Conservation (phyloP, 306 rosid genomes). For the Cucurbita ficifolia region DNA sequence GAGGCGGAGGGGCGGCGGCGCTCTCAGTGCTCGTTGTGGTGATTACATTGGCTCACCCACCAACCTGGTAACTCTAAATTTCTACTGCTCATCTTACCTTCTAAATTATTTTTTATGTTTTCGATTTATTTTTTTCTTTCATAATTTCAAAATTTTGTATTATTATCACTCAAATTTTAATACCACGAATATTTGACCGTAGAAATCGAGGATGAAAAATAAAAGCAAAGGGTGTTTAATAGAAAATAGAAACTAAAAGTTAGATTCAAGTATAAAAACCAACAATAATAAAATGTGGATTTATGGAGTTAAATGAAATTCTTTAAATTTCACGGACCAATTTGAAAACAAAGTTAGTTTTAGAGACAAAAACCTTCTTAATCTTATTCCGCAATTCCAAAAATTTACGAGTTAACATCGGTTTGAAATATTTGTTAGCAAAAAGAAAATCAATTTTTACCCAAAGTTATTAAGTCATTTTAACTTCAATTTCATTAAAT, state of each 20-base stretch:
- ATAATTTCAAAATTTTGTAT: no score
- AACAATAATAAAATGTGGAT: background rate
- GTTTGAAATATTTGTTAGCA: no score
- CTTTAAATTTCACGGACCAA: no score
- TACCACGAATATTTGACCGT: background rate
- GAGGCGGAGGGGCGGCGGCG: slow-evolving; percentile 65
- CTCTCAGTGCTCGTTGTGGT: slow-evolving; percentile 75
- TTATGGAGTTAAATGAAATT: no score
- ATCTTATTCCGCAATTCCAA: no score
- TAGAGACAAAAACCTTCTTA: no score
- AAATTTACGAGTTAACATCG: no score
- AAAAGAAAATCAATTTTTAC: no score
- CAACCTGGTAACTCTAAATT: slow-evolving; percentile 44
- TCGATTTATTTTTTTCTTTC: background rate
- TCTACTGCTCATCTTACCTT: background rate
- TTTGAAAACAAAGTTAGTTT: no score
- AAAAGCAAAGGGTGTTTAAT: background rate
- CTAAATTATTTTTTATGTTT: background rate
- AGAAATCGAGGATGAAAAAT: background rate
- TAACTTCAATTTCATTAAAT: no score
- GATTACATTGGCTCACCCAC: slow-evolving; percentile 83
- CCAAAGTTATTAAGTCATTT: no score
- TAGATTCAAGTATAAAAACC: background rate
- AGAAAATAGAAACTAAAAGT: no score
- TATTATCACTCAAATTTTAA: background rate